Percentiles rank a stretch among this genome's conserved stretches.
These are phyloP conservation scores for Penicillium ochrochloron DNA, from an alignment of 495 filamentous ascomycete species.

Conservation along the genomic window DNA sequence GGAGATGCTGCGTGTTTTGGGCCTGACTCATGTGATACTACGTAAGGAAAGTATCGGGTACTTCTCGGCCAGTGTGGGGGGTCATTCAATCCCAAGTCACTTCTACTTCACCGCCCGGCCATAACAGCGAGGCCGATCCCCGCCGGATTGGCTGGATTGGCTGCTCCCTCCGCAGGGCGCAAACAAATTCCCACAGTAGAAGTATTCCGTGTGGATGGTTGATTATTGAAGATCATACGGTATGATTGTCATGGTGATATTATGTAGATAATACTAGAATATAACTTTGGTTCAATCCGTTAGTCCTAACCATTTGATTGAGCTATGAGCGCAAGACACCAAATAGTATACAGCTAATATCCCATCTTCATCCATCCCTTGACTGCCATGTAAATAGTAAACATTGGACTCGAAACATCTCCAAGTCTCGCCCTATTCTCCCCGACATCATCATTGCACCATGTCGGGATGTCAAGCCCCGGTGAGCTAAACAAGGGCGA, in stretches of 20 bases:
- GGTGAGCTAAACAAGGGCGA: conserved; percentile 41
- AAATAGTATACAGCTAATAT: neutral
- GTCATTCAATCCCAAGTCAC: conserved; percentile 17
- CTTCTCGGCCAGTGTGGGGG: conserved; percentile 21
- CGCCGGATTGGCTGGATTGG: conserved; percentile 28
- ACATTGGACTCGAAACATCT: too few relatives aligned
- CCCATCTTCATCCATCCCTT: neutral
- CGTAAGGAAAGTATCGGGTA: conserved; percentile 30
- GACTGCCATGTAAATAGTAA: neutral
- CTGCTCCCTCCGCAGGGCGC: conserved; percentile 24
- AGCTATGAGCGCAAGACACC: neutral
- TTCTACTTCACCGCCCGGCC: conserved; percentile 27
- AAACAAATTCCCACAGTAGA: neutral
- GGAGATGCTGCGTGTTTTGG: conserved; percentile 44
- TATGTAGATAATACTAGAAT: too few relatives aligned
- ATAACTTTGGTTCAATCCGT: neutral
- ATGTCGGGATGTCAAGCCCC: conserved; percentile 30
- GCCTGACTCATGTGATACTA: conserved; percentile 45
- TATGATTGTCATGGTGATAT: neutral
- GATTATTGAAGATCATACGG: neutral
- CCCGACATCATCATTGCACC: conserved; percentile 21
- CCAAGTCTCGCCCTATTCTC: conserved; percentile 10
- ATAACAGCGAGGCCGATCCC: conserved; percentile 13
- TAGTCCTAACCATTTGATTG: neutral
- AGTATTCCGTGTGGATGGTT: neutral